Conservation (phyloP, 2,329 filamentous ascomycete species). For the Pseudogymnoascus sp. region DNA sequence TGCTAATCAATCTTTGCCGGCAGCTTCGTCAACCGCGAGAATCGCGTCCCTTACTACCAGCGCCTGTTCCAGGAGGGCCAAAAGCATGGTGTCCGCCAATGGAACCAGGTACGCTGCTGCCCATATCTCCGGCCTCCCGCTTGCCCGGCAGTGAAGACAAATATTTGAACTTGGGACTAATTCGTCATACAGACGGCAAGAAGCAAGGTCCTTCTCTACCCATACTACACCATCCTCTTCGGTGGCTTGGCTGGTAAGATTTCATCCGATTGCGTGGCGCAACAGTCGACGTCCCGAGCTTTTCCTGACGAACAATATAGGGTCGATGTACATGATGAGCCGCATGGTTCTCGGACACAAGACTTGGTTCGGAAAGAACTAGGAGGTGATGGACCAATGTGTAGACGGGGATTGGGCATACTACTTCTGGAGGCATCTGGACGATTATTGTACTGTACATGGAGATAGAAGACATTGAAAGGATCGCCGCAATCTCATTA, state of each 20-base stretch:
- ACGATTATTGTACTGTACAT: slow-evolving; percentile 9
- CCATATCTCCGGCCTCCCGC: slow-evolving; percentile 9
- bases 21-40: slow-evolving; percentile 59
- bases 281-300: neutral
- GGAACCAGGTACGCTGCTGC: slow-evolving; percentile 61
- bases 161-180: slow-evolving; percentile 9
- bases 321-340: slow-evolving; percentile 60
- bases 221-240: slow-evolving; percentile 60
- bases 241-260: slow-evolving; percentile 54
- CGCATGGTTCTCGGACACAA: slow-evolving; percentile 71
- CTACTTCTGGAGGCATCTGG: neutral
- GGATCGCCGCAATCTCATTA: slow-evolving; percentile 11
- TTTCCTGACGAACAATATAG: slow-evolving; percentile 20
- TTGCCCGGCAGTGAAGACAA: slow-evolving; percentile 3
- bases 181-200: slow-evolving; percentile 46
- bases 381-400: slow-evolving; percentile 19
- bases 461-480: slow-evolving; percentile 16
- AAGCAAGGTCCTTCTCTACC: slow-evolving; percentile 56
- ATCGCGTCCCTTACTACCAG: slow-evolving; percentile 70
- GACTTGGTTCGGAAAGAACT: slow-evolving; percentile 61
- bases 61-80: slow-evolving; percentile 67
- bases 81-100: slow-evolving; percentile 59
- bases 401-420: neutral
- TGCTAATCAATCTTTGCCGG: slow-evolving; percentile 17
- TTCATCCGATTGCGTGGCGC: neutral